These are phyloP conservation scores for Coprinopsis sp. DNA, from an alignment of 768 basidiomycete species.

Conservation along the genomic window DNA sequence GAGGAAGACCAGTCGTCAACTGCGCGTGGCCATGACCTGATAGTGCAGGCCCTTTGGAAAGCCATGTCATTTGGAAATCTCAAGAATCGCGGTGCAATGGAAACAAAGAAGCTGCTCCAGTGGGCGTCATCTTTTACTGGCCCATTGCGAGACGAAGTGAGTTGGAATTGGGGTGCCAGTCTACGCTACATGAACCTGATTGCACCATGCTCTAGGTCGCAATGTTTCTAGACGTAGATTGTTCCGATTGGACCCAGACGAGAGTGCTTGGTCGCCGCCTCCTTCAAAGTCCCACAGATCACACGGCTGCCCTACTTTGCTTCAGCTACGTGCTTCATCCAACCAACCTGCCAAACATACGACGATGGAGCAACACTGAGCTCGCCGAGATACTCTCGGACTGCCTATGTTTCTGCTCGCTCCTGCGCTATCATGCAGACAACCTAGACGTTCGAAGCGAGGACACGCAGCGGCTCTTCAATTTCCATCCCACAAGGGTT, in stretches of 20 bases:
- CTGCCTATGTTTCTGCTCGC: constrained; percentile 31
- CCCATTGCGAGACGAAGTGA: too few species aligned
- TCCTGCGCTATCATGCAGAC: constrained; percentile 23
- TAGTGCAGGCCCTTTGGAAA: constrained; percentile 46
- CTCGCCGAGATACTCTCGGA: constrained; percentile 27
- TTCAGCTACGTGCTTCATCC: constrained; percentile 35
- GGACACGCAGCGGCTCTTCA: constrained; percentile 32
- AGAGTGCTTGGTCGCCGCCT: constrained; percentile 21
- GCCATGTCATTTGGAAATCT: constrained; percentile 37
- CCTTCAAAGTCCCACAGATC: background rate
- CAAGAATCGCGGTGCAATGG: constrained; percentile 10
- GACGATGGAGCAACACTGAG: constrained; percentile 19
- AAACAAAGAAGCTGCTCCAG: constrained; percentile 19
- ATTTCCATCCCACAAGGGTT: constrained; percentile 20
- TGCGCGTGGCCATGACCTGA: constrained; percentile 32
- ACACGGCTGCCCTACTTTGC: constrained; percentile 33
- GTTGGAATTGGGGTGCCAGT: too few species aligned
- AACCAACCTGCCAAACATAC: constrained; percentile 21
- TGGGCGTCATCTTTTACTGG: constrained; percentile 19
- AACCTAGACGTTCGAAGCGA: constrained; percentile 21
- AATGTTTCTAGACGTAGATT: constrained; percentile 17
- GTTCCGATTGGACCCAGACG: constrained; percentile 23
- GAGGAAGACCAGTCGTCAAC: constrained; percentile 20
- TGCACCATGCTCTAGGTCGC: too few species aligned
- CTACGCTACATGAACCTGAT: too few species aligned